These are phyloP conservation scores for Kurtzmaniella quercitrusa DNA, from an alignment of 1,139 yeast genomes.

Conservation along the genomic window DNA sequence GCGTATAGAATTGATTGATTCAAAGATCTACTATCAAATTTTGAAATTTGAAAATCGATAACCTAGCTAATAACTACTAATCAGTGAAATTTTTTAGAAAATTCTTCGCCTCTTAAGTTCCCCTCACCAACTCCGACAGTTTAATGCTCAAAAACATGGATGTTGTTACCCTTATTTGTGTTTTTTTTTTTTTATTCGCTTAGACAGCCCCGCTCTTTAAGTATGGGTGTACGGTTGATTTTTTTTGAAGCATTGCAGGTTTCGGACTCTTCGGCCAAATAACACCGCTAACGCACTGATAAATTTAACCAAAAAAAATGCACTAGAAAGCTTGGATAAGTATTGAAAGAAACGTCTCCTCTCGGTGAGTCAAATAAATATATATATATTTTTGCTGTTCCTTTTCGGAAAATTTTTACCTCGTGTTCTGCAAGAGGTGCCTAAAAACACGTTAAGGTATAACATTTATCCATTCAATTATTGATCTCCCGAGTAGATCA, in stretches of 20 bases:
- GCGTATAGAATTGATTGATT: too few relatives aligned
- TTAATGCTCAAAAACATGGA: neutral
- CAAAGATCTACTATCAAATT: too few relatives aligned
- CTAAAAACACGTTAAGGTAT: too few relatives aligned
- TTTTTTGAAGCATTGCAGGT: neutral
- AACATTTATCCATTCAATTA: too few relatives aligned
- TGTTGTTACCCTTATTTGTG: neutral
- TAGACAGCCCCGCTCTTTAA: constrained; percentile 1
- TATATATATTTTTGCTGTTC: neutral
- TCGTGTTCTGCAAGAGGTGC: neutral
- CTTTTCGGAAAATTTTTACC: neutral
- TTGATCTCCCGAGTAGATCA: neutral
- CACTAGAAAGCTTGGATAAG: neutral
- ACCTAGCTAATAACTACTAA: too few relatives aligned
- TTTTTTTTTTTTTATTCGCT: neutral
- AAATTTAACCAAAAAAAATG: constrained; percentile 2
- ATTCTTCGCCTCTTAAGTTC: constrained; percentile 1
- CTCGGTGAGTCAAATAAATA: neutral
- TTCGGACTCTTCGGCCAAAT: constrained; percentile 2
- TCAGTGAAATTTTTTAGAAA: neutral
- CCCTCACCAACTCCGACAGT: constrained; percentile 8
- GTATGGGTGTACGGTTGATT: constrained; percentile 1
- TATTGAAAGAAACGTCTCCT: neutral
- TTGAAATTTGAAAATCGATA: too few relatives aligned
- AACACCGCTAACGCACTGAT: constrained; percentile 2